Base-by-base conservation (phyloP, 2,329 filamentous ascomycete species). In the Neopestalotiopsis rosae region DNA sequence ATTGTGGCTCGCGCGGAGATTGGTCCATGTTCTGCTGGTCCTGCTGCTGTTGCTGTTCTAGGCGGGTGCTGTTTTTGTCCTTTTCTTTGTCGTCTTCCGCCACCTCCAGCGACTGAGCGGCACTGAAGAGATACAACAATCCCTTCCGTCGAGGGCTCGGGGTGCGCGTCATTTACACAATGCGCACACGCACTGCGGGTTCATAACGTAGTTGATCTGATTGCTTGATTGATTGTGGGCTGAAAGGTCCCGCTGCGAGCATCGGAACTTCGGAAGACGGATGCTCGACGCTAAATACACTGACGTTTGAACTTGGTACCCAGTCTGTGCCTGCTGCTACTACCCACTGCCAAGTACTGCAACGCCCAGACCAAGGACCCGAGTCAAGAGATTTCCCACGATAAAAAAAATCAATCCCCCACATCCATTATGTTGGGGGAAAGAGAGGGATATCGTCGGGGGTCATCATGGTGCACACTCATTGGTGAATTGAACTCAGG, bases 231-330 rank as follows among this genome's bases (percentile, higher is more conserved):
- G 34, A 5, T 28, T 24, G 24, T 20, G 61, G 58, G 52, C 40
- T 57, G 12, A 61, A 17, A 67, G 34, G 14, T 28, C 34, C 65
- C 68, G 56, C 20, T 57, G 62, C 69, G 70, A 68, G 64, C 71
- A 34, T 72, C 74, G 73, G 74, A 74, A 74, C 40, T 69, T 74
- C 72, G 70, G 72, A 71, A 65, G 68, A 30, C 62, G 62, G 62
- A 65, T 52, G 45, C 45, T 24, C n/a, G 1, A 24, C 45, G 45
- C 45, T 52, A 52, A 52, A 24, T 12, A 52, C 45, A 52, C 1
- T 38, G 5, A 5, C 42, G 24, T 28, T 28, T 28, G 42, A 10
- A 14, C 3, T 52, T 24, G 45, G 45, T 7, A 9, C 17, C 6
- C n/a, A 9, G 17, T 4, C 45, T n/a, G 45, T 52, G 45, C 17